phyloP scores from a whole-genome alignment of 208 protist species.

The Leishmania turanica region DNA sequence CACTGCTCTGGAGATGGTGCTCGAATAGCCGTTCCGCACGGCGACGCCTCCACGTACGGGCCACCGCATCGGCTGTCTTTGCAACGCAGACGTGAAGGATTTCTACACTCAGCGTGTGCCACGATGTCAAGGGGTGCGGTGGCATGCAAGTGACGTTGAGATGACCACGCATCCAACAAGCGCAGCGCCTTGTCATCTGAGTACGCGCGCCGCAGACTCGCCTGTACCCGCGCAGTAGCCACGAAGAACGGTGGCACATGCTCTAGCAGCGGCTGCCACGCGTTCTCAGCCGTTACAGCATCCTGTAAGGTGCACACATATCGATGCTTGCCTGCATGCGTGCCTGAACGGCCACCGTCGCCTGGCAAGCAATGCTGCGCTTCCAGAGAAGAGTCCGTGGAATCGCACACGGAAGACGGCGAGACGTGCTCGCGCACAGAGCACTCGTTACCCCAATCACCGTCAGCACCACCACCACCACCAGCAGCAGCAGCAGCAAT shows the following conservation, averaged over 20 bases:
- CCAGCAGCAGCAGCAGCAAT: background rate
- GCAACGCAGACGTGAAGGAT: background rate
- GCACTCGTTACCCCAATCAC: background rate
- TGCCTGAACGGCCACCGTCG: background rate
- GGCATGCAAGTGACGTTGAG: background rate
- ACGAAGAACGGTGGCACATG: constrained; percentile 24
- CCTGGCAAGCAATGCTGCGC: background rate
- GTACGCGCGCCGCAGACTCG: background rate
- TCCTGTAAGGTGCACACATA: too few relatives aligned
- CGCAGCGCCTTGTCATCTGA: background rate
- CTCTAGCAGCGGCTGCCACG: constrained; percentile 14
- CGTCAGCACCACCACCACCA: background rate
- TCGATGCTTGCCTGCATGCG: background rate
- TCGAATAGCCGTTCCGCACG: constrained; percentile 9
- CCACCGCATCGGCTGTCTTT: background rate
- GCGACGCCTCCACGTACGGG: constrained; percentile 14
- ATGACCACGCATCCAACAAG: constrained; percentile 8
- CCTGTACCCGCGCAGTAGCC: background rate
- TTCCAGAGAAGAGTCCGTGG: background rate
- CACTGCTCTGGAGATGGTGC: constrained; percentile 13
- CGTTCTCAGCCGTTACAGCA: background rate
- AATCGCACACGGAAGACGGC: background rate
- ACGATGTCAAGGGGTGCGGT: background rate
- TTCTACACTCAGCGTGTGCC: background rate
- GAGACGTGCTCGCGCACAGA: background rate